A percentile compares a stretch with the other conserved stretches of the same genome.
Evolutionary conservation across 2,329 filamentous ascomycete genomes (phyloP).

Genomic region (Cercospora sojina): DNA sequence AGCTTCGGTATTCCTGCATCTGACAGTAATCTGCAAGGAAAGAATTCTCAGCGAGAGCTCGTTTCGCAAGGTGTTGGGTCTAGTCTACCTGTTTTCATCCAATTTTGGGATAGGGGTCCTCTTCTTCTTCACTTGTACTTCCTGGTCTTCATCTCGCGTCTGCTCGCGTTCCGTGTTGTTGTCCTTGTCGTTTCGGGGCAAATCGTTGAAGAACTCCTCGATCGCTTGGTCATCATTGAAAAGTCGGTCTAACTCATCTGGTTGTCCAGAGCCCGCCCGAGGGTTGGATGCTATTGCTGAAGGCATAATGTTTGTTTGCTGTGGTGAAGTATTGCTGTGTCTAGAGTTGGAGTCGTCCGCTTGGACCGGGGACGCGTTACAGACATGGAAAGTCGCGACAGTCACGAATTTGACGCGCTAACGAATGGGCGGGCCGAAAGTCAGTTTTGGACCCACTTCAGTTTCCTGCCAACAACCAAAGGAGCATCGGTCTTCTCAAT

Average conservation of each 20-base stretch:
- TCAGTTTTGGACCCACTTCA: not conserved
- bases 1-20: conserved; percentile 80
- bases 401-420: conserved; percentile 9
- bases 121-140: conserved; percentile 78
- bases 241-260: conserved; percentile 62
- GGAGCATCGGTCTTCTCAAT: not conserved
- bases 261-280: conserved; percentile 20
- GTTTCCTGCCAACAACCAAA: not conserved
- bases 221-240: conserved; percentile 71
- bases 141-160: conserved; percentile 73
- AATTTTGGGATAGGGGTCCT: conserved; percentile 78
- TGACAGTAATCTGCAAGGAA: conserved; percentile 68
- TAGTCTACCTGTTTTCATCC: conserved; percentile 68
- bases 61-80: not conserved
- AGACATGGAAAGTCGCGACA: conserved; percentile 4
- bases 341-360: not conserved
- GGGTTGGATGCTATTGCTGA: conserved; percentile 30
- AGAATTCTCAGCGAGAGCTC: conserved; percentile 4
- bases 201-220: conserved; percentile 50
- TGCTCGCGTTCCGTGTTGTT: conserved; percentile 43
- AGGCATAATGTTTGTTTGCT: conserved; percentile 31
- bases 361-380: not conserved
- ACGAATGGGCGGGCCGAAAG: not conserved
- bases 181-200: conserved; percentile 48
- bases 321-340: conserved; percentile 4